A percentile compares a stretch with the other conserved stretches of the same genome.
These are phyloP conservation scores for Neurospora cerealis DNA, from an alignment of 495 filamentous ascomycete species.

Conservation along the genomic window DNA sequence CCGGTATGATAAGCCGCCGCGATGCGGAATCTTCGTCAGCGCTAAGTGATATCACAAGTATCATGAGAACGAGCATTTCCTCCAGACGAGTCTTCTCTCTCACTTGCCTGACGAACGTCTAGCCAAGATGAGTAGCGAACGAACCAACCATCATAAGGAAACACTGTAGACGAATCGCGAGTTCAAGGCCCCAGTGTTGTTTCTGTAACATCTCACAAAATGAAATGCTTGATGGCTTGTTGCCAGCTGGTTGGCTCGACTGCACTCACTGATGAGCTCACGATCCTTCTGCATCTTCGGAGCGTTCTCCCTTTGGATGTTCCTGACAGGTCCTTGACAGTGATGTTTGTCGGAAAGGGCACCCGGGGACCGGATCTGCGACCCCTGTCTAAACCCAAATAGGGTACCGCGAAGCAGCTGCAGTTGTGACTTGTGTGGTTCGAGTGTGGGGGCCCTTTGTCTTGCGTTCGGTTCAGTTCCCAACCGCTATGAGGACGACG, in stretches of 20 bases:
- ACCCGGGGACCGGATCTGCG: conserved; percentile 12
- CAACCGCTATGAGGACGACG: background rate
- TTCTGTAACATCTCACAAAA: background rate
- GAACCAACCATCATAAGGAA: background rate
- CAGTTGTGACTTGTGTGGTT: background rate
- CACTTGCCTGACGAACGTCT: background rate
- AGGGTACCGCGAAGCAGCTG: background rate
- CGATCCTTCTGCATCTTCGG: background rate
- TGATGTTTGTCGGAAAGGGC: conserved; percentile 5
- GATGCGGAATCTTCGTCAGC: background rate
- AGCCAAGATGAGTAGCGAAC: background rate
- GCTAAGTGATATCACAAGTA: background rate
- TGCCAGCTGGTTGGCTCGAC: background rate
- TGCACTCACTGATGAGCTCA: background rate
- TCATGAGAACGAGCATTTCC: background rate
- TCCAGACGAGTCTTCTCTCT: background rate
- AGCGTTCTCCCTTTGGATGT: background rate
- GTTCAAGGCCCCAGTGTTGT: background rate
- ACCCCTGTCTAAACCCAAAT: background rate
- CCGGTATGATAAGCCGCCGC: background rate
- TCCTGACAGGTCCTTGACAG: background rate
- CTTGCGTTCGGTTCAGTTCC: background rate
- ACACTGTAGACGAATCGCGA: background rate
- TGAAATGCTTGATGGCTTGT: background rate
- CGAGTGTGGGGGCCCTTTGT: background rate